Base-by-base conservation (phyloP, 106 monocot species). In the Platanthera guangdongensis region DNA sequence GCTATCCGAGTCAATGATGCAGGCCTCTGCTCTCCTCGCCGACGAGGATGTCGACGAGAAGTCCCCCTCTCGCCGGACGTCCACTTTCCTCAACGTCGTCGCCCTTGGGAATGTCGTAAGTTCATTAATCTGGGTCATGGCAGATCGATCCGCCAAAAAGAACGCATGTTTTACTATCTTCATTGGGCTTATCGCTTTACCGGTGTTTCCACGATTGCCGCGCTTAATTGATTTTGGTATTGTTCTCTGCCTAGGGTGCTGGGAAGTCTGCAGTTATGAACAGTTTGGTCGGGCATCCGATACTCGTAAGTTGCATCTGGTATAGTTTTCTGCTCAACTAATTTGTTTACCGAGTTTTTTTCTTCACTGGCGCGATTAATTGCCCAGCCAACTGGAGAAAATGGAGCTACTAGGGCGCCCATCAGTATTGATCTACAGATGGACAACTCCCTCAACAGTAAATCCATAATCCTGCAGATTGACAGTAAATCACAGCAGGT, bases 401-500 rank as follows among this genome's bases (percentile, higher is more conserved):
- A 96, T 52, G 96, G 96, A 60, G 93, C 96, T 10, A 96, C 96
- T 46, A 83, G 96, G 55, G 88, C 93, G 67, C 93, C 93, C 16
- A 96, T 96, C 39, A 85, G 85, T 71, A 81, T 96, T 62, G 96
- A 93, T 77, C 65, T 96, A 64, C 72, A 79, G 8, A 84, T 93
- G 50, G 96, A 96, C 65, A 50, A 63, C 48, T 89, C 91, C 9
- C 77, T 96, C 16, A 93, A 76, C 76, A 91, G 89, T 74, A 96
- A 84, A 84, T 87, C 89, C 11, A 93, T 96, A 51, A 78, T 96
- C 8, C 74, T 96, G 80, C 90, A 93, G 69, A 90, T 96, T 32
- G 96, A 96, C 55, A 96, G 77, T 75, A 93, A 96, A 78, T 89
- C 96, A 1, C 96, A 96, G 84, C 96, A 93, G 81, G 96, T 93